Evolutionary conservation across 371 early-diverging fungal genomes (phyloP).

Genomic region (Mucor saturninus): DNA sequence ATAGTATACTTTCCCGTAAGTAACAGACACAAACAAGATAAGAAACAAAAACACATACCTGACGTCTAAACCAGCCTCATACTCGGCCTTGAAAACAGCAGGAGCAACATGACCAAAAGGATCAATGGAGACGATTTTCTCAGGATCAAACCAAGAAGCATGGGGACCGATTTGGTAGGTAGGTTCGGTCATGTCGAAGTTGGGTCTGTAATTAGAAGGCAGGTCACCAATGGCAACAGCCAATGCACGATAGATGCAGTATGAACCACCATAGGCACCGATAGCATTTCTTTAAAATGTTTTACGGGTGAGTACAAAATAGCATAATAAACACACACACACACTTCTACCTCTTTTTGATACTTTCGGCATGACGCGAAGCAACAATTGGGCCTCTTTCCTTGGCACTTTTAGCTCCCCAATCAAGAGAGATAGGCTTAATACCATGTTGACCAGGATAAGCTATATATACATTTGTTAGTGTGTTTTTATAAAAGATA

Average conservation of each 20-base stretch:
- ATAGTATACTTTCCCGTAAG: background rate
- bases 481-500: background rate
- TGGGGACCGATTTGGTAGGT: slow-evolving; percentile 84
- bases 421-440: slow-evolving; percentile 79
- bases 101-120: slow-evolving; percentile 90
- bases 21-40: too few relatives aligned
- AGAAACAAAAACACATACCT: slow-evolving; percentile 48
- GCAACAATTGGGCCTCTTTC: slow-evolving; percentile 89
- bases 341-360: slow-evolving; percentile 68
- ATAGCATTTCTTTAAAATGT: slow-evolving; percentile 74
- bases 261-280: slow-evolving; percentile 94
- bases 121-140: slow-evolving; percentile 93
- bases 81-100: slow-evolving; percentile 63
- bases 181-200: slow-evolving; percentile 90
- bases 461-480: slow-evolving; percentile 46
- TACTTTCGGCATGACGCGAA: slow-evolving; percentile 79
- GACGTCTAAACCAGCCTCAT: slow-evolving; percentile 81
- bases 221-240: slow-evolving; percentile 94
- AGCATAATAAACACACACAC: too few relatives aligned
- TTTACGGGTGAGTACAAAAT: background rate
- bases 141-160: slow-evolving; percentile 85
- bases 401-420: slow-evolving; percentile 81
- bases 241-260: slow-evolving; percentile 91
- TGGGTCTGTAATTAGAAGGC: slow-evolving; percentile 82
- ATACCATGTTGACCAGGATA: slow-evolving; percentile 89